These are phyloP conservation scores for Atkinsonella texensis DNA, from an alignment of 2,329 filamentous ascomycete species.

Conservation along the genomic window DNA sequence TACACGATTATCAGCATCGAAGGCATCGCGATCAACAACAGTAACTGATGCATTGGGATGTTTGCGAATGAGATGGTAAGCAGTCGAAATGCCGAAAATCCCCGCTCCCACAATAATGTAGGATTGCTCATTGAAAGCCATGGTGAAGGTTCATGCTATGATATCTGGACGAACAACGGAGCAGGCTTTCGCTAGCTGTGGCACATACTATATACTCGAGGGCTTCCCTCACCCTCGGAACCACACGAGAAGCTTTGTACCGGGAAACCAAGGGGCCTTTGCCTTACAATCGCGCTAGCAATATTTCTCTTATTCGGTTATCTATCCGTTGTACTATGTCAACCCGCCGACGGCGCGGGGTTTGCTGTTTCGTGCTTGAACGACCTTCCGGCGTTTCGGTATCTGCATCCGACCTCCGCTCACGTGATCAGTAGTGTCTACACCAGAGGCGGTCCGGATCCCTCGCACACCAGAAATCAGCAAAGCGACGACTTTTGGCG, in stretches of 20 bases:
- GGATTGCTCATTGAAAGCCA: constrained; percentile 17
- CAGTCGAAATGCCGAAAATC: constrained; percentile 53
- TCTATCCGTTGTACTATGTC: too few relatives aligned
- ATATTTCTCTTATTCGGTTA: too few relatives aligned
- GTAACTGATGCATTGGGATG: constrained; percentile 39
- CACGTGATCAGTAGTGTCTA: background rate
- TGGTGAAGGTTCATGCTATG: constrained; percentile 2
- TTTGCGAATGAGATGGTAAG: constrained; percentile 45
- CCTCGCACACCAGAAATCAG: too few relatives aligned
- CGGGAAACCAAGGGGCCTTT: background rate
- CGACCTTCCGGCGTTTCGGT: background rate
- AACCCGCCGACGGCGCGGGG: too few relatives aligned
- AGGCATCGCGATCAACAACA: constrained; percentile 44
- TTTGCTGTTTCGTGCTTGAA: too few relatives aligned
- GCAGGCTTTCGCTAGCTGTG: background rate
- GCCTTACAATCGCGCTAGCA: too few relatives aligned
- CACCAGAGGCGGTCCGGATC: too few relatives aligned
- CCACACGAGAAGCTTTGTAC: too few relatives aligned
- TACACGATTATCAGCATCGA: constrained; percentile 32
- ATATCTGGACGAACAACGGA: too few relatives aligned
- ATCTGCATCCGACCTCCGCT: background rate
- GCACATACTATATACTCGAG: too few relatives aligned
- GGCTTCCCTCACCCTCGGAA: too few relatives aligned
- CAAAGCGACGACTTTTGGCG: too few relatives aligned
- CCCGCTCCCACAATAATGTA: constrained; percentile 53